Percentiles rank a stretch among this genome's conserved stretches.
Conservation (phyloP, 2,329 filamentous ascomycete species). For the Diaporthe citri region DNA sequence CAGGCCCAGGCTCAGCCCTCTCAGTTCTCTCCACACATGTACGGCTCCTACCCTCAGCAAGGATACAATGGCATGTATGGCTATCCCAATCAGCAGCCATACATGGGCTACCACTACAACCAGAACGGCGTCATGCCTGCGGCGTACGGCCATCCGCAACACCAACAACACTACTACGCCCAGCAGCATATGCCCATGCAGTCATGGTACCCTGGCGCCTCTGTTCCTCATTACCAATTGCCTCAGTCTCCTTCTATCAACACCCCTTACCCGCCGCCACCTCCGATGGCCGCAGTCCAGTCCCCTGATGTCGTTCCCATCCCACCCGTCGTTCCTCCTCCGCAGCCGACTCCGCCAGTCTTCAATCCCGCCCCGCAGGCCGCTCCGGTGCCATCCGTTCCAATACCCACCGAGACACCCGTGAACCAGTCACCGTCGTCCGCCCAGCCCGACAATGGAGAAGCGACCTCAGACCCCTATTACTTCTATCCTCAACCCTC, state of each 20-base stretch:
- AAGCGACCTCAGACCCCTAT: not conserved
- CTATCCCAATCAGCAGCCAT: conserved; percentile 46
- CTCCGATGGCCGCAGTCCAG: conserved; percentile 33
- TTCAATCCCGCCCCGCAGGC: conserved; percentile 13
- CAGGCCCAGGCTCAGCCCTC: conserved; percentile 21
- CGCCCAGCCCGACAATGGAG: conserved; percentile 8
- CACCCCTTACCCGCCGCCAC: conserved; percentile 66
- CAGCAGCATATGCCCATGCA: conserved; percentile 51
- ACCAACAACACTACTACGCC: conserved; percentile 66
- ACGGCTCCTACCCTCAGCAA: conserved; percentile 28
- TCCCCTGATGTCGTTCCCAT: conserved; percentile 28
- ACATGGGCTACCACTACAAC: conserved; percentile 71
- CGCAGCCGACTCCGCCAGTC: conserved; percentile 25
- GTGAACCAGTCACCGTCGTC: conserved; percentile 16
- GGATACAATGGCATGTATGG: conserved; percentile 30
- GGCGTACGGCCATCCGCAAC: conserved; percentile 60
- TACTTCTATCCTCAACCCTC: conserved; percentile 17
- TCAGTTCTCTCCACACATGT: conserved; percentile 18
- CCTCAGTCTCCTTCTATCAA: conserved; percentile 60
- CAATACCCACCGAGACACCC: conserved; percentile 13
- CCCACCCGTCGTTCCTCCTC: conserved; percentile 29
- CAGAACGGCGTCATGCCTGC: conserved; percentile 63
- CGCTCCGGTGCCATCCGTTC: conserved; percentile 15
- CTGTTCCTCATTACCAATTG: conserved; percentile 64
- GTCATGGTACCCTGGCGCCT: conserved; percentile 54